Evolutionary conservation across 768 basidiomycete species (phyloP).

Genomic region (Auriscalpium vulgare): DNA sequence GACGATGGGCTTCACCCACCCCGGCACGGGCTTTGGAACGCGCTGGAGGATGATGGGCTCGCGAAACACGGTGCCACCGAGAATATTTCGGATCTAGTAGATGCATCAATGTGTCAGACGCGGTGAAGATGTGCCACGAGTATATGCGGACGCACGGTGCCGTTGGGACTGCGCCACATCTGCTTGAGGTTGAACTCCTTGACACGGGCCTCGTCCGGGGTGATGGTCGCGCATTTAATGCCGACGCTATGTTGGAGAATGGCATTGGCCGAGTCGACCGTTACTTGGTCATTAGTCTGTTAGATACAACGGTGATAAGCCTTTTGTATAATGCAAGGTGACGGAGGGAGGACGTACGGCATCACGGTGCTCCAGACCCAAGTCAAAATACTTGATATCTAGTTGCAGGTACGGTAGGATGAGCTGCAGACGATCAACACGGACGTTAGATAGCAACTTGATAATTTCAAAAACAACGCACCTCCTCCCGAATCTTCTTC

Average conservation of each 20-base stretch:
- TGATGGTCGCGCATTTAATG: conserved; percentile 99
- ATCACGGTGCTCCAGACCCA: conserved; percentile 93
- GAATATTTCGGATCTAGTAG: conserved; percentile 85
- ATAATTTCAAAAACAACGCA: conserved; percentile 26
- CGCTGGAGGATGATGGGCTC: conserved; percentile 91
- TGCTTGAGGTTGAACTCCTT: conserved; percentile 96
- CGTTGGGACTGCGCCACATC: conserved; percentile 98
- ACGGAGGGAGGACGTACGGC: conserved; percentile 37
- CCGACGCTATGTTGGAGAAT: conserved; percentile 93
- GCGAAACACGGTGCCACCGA: conserved; percentile 97
- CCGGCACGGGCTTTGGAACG: conserved; percentile 91
- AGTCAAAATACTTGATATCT: conserved; percentile 97
- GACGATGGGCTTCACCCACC: conserved; percentile 94
- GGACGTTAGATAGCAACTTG: background rate
- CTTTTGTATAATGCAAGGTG: background rate
- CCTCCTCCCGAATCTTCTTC: conserved; percentile 96
- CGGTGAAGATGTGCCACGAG: background rate
- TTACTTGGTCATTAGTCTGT: conserved; percentile 90
- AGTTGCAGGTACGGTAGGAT: conserved; percentile 92
- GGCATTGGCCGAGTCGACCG: conserved; percentile 88
- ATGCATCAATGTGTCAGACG: background rate
- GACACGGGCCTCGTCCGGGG: conserved; percentile 94
- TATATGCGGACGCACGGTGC: conserved; percentile 52
- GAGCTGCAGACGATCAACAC: conserved; percentile 43
- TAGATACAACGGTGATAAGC: background rate